Evolutionary conservation across 306 rosid genomes (phyloP), one percentile per base, ranked within the genome.

Genomic region (Prunus mira): DNA sequence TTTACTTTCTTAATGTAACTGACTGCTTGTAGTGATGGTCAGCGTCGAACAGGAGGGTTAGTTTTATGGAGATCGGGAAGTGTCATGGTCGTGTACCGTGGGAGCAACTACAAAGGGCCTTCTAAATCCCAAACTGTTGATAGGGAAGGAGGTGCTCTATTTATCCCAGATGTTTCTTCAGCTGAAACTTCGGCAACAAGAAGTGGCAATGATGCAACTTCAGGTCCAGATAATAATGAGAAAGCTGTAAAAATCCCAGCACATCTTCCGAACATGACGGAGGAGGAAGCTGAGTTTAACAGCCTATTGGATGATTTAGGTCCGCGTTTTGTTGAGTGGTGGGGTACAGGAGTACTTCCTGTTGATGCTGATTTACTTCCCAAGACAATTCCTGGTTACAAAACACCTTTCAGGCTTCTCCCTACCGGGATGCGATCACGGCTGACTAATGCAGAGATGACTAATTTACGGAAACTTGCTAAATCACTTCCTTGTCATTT

Each of bases 301-400:
- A 83, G 77, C 72, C 74, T 96, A 80, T 83, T 96, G 70, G 97
- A 87, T 84, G 92, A 76, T 68, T 91, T 96, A 51, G 99, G 99
- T 72, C 93, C 96, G 54, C 99, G 99, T 77, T 96, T 87, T 84
- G 90, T 77, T 52, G 99, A 89, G 70, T 96, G 96, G 96, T 96
- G 99, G 99, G 97, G 97, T 55, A 92, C 91, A 2, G 97, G 99
- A 83, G 80, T 92, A 73, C 91, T 92, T 84, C 99, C 99, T 19
- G 86, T 96, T 78, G 96, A 96, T 89, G 98, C 98, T 18, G 99
- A 96, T 88, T 84, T 87, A 46, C 98, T 96, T 76, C 89, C 93
- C 52, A 87, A 88, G 18, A 87, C 45, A n/a, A 64, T 96, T 74
- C 97, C 97, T 20, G 97, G 85, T 62, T 92, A 96, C 84, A 92